Evolutionary conservation across 345 rosid genomes (phyloP), one percentile per base, ranked within the genome.

Genomic region (Camelina neglecta): DNA sequence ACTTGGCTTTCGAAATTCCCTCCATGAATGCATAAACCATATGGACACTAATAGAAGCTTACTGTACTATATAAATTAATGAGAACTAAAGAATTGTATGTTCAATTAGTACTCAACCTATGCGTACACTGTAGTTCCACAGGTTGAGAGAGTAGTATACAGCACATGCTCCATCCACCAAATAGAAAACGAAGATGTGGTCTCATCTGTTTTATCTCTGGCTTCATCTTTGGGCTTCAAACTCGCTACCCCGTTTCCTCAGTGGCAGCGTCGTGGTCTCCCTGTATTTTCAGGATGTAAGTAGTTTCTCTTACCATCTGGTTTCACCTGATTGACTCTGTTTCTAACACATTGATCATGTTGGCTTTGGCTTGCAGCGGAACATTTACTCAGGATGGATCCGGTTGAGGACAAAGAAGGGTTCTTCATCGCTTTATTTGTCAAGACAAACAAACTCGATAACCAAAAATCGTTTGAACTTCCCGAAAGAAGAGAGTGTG

Each of bases 161-260:
- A 92, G 96, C 82, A 92, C 98, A 7, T 94, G 98, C 81, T 94
- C 98, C 58, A 75, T 94, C 71, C 83, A 89, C 83, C 97, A 89
- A 79, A 81, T 78, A 24, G 98, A 94, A 77, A 92, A 92, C 31
- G 97, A 94, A 85, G 96, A 89, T 72, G 98, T 94, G 7, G 76
- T 92, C 23, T 69, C 75, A 24, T 90, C 98, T 18, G 74, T 89
- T 53, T 72, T 92, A 47, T 86, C 95, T 74, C 15, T 81, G 18
- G 77, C 81, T 60, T 33, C 41, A 70, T 74, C 73, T 13, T 15
- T 64, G 0, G 96, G 98, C 23, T 92, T 92, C 66, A 48, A 74
- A 23, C 85, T 94, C 26, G 84, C 70, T 23, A 77, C 92, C 8
- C 93, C 97, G 62, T 91, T 92, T 47, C 93, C 97, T 51, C 65